Conservation (phyloP, 352 stramenopile genomes). For the Phytopythium helicoides region DNA sequence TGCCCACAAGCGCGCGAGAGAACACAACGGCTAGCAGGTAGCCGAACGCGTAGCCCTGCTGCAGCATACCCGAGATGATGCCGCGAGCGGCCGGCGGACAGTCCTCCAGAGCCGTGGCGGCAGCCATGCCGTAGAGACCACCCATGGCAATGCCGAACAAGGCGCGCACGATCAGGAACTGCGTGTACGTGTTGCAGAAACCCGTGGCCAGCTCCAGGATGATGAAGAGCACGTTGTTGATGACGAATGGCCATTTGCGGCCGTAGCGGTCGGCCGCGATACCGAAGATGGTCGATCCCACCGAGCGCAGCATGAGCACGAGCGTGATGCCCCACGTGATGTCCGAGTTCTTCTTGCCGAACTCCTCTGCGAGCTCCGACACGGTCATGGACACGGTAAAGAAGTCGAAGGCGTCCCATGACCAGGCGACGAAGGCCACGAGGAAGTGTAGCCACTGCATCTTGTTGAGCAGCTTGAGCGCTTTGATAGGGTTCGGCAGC, state of each 20-base stretch:
- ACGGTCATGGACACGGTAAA: slow-evolving; percentile 53
- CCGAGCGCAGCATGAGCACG: too few relatives aligned
- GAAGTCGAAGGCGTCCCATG: slow-evolving; percentile 55
- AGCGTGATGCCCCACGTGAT: slow-evolving; percentile 58
- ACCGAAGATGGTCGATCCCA: slow-evolving; percentile 38
- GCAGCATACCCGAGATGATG: too few relatives aligned
- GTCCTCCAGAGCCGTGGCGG: slow-evolving; percentile 37
- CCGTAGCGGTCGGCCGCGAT: slow-evolving; percentile 42
- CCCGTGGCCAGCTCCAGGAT: too few relatives aligned
- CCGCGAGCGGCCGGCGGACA: slow-evolving; percentile 26
- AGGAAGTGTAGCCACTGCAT: too few relatives aligned
- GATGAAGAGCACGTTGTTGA: slow-evolving; percentile 47
- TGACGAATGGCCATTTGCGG: slow-evolving; percentile 37
- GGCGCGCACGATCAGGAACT: slow-evolving; percentile 30
- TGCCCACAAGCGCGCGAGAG: slow-evolving; percentile 27
- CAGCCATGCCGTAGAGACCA: slow-evolving; percentile 39
- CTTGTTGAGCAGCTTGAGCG: too few relatives aligned
- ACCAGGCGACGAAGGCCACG: slow-evolving; percentile 35
- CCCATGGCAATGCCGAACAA: slow-evolving; percentile 45
- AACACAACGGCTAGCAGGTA: slow-evolving; percentile 39
- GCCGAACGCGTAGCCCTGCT: slow-evolving; percentile 44
- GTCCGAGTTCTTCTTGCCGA: slow-evolving; percentile 33
- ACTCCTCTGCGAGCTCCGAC: slow-evolving; percentile 39
- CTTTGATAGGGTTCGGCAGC: too few relatives aligned
- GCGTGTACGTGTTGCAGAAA: slow-evolving; percentile 31